Evolutionary conservation across 1,284 basidiomycete species (phyloP), one percentile per base, ranked within the genome.

Genomic region (Farysia itapuensis): DNA sequence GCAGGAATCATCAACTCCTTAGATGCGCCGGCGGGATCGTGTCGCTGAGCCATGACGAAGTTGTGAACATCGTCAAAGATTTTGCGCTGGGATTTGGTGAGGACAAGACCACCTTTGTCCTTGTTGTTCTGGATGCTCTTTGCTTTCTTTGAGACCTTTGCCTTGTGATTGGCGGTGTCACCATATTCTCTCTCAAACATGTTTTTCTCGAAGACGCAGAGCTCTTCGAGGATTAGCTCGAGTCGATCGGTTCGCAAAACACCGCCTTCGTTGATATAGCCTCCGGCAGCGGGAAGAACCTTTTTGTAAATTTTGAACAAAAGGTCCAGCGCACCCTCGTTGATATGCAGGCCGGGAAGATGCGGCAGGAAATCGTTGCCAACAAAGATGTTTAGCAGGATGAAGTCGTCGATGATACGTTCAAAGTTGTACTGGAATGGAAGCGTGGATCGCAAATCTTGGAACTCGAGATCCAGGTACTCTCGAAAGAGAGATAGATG

Each of bases 321-420:
- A 53, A 84, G 83, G 78, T 95, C 90, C 63, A 98, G 78, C 4
- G 90, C 94, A 69, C 96, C 95, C 78, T 96, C 90, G 74, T 97
- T 93, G 77, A 98, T 98, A 76, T 98, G 95, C 30, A 98, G 78
- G 76, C 95, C 92, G 5, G 94, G 95, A 40, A 98, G 79, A 79
- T 98, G 90, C 7, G 94, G 94, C 64, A 98, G 79, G 79, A 97
- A 97, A 80, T 97, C 93, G 77, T 97, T 98, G 24, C 93, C 94
- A 40, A 97, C 86, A 70, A 98, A 97, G 36, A 96, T 90, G 35
- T 91, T 90, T 66, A 98, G 85, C 13, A 98, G 81, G 70, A 98
- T 89, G 78, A 97, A 97, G 79, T 98, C 94, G 78, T 98, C 94
- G 74, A 98, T 95, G 77, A 98, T 83, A 24, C 88, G 84, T 77